Base-by-base conservation (phyloP, 208 protist species). In the Trypanosoma boissoni region DNA sequence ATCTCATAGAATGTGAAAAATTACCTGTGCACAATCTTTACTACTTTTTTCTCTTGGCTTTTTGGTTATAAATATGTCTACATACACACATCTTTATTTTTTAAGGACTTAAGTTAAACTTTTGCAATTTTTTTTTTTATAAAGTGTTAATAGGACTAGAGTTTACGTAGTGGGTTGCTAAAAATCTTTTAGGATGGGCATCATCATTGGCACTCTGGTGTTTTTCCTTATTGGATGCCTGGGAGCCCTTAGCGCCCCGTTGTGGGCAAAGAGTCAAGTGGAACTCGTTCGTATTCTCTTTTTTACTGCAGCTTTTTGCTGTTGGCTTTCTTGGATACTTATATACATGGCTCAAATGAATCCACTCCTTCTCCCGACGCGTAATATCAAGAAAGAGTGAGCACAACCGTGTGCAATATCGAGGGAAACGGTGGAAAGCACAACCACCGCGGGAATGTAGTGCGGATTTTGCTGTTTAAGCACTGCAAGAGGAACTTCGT, bases 331-430 rank as follows among this genome's bases (percentile, higher is more conserved):
- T 46, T 97, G 86, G 83, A 72, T 80, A 8, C 80, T 94, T n/a
- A 91, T 97, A 27, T 97, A 97, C 80, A 92, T 97, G 86, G 84
- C 91, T 23, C 91, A 97, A 74, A 78, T 97, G 74, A 91, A 95
- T 64, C 91, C 88, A 2, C 67, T 97, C 3, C 49, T 94, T 4
- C 71, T 95, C 20, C 91, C 91, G n/a, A 92, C 81, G 3, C 86
- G 91, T 27, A 83, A 74, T 52, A 84, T 97, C 46, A 85, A 85
- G 29, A 69, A 64, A 9, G 79, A 92, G 62, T 91, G 68, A 74
- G n/a, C n/a, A n/a, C n/a, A n/a, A n/a, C n/a, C n/a, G n/a, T n/a
- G n/a, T n/a, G n/a, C n/a, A n/a, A n/a, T n/a, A n/a, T n/a, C n/a
- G n/a, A n/a, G n/a, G n/a, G n/a, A n/a, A n/a, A n/a, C n/a, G n/a